Conservation (phyloP, 768 basidiomycete genomes). For the Podaxis sp. region DNA sequence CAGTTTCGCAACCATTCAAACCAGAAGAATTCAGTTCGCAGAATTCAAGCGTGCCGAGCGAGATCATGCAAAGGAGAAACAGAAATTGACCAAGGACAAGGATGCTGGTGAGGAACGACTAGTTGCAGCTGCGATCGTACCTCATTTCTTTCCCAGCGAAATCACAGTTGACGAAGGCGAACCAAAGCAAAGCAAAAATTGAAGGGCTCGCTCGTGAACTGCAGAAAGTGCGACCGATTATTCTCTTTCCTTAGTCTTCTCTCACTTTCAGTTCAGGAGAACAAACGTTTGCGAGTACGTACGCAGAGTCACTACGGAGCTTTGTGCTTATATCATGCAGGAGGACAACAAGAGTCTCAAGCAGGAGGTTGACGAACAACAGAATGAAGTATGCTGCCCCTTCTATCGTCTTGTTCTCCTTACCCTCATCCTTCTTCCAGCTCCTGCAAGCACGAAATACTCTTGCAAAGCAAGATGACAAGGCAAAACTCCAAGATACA, state of each 20-base stretch:
- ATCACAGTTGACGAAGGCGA: conserved; percentile 81
- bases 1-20: conserved; percentile 17
- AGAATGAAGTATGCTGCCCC: conserved; percentile 63
- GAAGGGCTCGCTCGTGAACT: conserved; percentile 87
- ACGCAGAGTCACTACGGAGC: background rate
- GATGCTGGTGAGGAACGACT: conserved; percentile 62
- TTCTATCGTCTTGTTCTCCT: background rate
- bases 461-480: conserved; percentile 78
- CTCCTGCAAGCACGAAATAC: conserved; percentile 80
- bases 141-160: conserved; percentile 53
- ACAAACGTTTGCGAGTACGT: conserved; percentile 81
- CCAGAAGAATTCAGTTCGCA: conserved; percentile 60
- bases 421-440: conserved; percentile 34
- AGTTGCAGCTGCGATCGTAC: background rate
- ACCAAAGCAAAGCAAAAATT: conserved; percentile 87
- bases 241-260: conserved; percentile 1
- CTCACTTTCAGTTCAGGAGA: conserved; percentile 56
- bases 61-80: conserved; percentile 89
- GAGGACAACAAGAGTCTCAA: conserved; percentile 84
- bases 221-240: conserved; percentile 65
- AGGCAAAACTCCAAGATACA: conserved; percentile 73
- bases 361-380: conserved; percentile 81
- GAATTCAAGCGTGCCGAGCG: conserved; percentile 85
- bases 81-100: conserved; percentile 88
- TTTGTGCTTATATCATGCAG: conserved; percentile 38